Percentiles rank a stretch among this genome's conserved stretches.
Evolutionary conservation across 306 rosid genomes (phyloP).

Genomic region (Vicia faba): DNA sequence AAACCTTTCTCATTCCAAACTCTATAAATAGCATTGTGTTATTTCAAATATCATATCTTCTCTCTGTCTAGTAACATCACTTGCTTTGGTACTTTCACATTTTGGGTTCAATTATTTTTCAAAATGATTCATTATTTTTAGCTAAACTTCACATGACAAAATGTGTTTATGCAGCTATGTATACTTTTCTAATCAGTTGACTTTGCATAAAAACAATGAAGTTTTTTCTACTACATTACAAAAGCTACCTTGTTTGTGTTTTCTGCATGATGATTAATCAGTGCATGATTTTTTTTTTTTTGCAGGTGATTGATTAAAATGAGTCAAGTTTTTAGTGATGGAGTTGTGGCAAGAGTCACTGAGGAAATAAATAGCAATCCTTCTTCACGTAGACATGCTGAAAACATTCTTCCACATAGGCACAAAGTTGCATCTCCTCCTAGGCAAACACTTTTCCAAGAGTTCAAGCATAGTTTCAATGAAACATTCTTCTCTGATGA

Average conservation of each 20-base stretch:
- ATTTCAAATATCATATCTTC: not conserved
- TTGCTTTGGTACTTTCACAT: conserved; percentile 27
- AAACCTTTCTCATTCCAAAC: not conserved
- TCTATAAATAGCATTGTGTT: conserved; percentile 29
- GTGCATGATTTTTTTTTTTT: not conserved
- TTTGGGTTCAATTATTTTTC: conserved; percentile 20
- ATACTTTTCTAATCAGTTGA: conserved; percentile 12
- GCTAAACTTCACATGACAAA: conserved; percentile 29
- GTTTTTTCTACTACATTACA: not conserved
- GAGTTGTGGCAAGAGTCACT: not conserved
- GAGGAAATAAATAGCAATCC: conserved; percentile 26
- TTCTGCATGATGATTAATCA: too few relatives aligned
- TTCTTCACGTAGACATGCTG: not conserved
- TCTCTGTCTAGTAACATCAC: conserved; percentile 3
- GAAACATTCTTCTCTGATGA: conserved; percentile 56
- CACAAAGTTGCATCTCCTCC: conserved; percentile 51
- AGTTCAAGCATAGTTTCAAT: conserved; percentile 31
- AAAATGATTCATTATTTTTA: not conserved
- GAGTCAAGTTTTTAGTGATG: conserved; percentile 42
- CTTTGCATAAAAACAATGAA: not conserved
- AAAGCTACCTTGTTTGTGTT: too few relatives aligned
- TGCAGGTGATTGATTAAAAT: conserved; percentile 32
- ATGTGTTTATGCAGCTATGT: conserved; percentile 13
- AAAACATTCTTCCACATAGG: conserved; percentile 19
- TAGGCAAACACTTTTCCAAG: conserved; percentile 41